Base-by-base conservation (phyloP, 2,329 filamentous ascomycete genomes). In the Domatiomyces globalis region DNA sequence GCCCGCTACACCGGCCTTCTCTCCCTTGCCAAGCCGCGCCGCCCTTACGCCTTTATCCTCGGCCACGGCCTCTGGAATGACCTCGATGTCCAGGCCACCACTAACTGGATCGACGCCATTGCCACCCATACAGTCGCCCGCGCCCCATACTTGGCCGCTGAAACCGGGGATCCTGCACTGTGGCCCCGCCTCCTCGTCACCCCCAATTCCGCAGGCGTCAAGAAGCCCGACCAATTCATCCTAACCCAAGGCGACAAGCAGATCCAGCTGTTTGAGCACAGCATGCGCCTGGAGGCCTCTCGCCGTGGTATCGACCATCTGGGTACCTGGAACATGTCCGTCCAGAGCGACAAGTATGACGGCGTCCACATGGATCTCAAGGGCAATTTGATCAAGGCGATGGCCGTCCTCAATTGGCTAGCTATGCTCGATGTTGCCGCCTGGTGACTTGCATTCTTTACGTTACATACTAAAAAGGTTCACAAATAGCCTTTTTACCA, bases 61-160 rank as follows among this genome's bases (percentile, higher is more conserved):
- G 71, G 72, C 4, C 71, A 73, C 54, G 71, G 72, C 10, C 62
- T 74, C 10, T 74, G 71, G 72, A 73, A 70, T 51, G 62, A 74
- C 54, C 65, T 74, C 12, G 67, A 73, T 25, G 54, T 72, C 10
- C 65, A 66, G 49, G 65, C 66, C 27, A 67, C 69, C 1, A 52
- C 68, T 4, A 61, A 66, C 43, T 74, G 72, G 59, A 80, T 98
- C 46, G 87, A 95, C 70, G 82, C 81, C 63, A 84, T 85, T 50
- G 76, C 87, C 49, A 85, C 85, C 27, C 95, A 95, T 80, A 94
- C 88, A 77, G 89, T 96, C 73, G 94, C 90, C 71, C 46, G 44
- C 18, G 56, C 58, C 1, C 56, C 58, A 2, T 60, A 60, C 43
- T 52, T 59, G 4, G 19, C 22, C 15, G 20, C 15, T 10, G 4